Evolutionary conservation across 805 yeast species (phyloP), one percentile per base, ranked within the genome.

Genomic region (Saccharomycopsis guyanensis): DNA sequence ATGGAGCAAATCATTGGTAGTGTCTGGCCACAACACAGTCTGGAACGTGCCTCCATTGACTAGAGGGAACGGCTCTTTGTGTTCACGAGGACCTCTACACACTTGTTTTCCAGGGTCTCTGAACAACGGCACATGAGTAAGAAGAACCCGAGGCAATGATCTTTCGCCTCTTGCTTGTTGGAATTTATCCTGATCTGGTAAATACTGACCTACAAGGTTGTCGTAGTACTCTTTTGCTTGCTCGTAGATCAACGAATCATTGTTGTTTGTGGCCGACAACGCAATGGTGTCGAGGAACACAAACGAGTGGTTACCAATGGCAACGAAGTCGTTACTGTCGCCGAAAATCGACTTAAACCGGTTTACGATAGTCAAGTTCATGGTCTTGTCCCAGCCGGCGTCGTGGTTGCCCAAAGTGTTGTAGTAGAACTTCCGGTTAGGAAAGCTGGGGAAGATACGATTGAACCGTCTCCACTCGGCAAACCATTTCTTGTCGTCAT

Each of bases 101-200:
- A 56, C 45, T 54, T 79, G 85, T 3, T 63, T 60, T 3, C 70
- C 70, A 1, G 82, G 78, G 52, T 78, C 75, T 52, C 98, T 69
- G 60, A 69, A 87, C 8, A 93, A 63, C 0, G 99, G 98, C 4
- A 93, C 96, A 61, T 93, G 99, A 2, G 86, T 72, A 42, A 94
- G 64, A 35, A 93, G 59, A 13, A 93, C 73, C 40, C 84, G 68
- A 2, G 95, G 94, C 18, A 55, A 52, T 8, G 33, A 20, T 12
- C 66, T 58, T 53, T 55, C 37, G 53, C 57, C 50, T 43, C 57
- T 42, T 31, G 54, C 46, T 47, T 59, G 31, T 32, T 45, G 52
- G 15, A 15, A 15, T 6, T 19, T n/a, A 27, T 41, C 49, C 24
- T 25, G 8, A 34, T 46, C 13, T 6, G 53, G 53, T 1, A 59